Base-by-base conservation (phyloP, 2,329 filamentous ascomycete genomes). In the Periconia digitata region DNA sequence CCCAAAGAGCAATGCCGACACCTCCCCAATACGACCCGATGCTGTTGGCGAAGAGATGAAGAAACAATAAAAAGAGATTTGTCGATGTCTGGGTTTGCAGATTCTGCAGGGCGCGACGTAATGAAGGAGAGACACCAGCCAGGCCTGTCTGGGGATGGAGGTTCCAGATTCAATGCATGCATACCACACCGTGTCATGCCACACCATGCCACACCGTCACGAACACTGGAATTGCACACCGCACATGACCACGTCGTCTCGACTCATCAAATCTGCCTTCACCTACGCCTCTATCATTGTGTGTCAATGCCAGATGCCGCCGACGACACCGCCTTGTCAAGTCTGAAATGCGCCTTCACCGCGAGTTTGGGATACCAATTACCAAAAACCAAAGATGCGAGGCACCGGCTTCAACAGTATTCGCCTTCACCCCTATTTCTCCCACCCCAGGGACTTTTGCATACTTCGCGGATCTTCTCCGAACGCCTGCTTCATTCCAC, bases 401-500 rank as follows among this genome's bases (percentile, higher is more conserved):
- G 27, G 27, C 5, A 32, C 10, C 27, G n/a, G 3, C n/a, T 13
- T 15, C 27, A 3, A 32, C n/a, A 16, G 3, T 17, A 21, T n/a
- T 21, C 23, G 23, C 27, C 16, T 35, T 10, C 3, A 7, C 42
- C 20, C 17, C 16, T n/a, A 15, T 23, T 35, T 15, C 17, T 34
- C 21, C 18, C 22, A 17, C 12, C 37, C 22, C 27, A 6, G 20
- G 16, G 16, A 38, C 36, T 35, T 43, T n/a, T 18, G 20, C 24
- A 35, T 35, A 34, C 18, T 34, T 35, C 40, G 12, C 24, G 40
- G 37, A 6, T 16, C 37, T 39, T 20, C 41, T 52, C 35, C 37
- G 39, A 40, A 15, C 23, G 34, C 18, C 10, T 20, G 3, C 16
- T 37, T 29, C 52, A 58, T 55, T 55, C 55, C 55, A 41, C 24